Conservation (phyloP, 148 eudicot genomes). For the Chenopodium formosanum region DNA sequence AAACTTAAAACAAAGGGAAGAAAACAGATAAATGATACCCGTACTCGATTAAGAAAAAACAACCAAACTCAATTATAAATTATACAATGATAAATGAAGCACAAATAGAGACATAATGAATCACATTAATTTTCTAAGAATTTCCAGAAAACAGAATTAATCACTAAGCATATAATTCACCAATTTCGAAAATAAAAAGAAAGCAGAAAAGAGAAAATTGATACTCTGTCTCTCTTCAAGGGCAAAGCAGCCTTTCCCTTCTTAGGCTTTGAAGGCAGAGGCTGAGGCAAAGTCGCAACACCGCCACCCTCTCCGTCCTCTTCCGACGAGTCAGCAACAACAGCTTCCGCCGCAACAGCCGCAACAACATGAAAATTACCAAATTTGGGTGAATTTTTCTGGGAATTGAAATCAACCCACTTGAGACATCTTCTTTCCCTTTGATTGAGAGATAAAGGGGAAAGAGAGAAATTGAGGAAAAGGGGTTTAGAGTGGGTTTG, state of each 20-base stretch:
- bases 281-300: slow-evolving; percentile 29
- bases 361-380: slow-evolving; percentile 33
- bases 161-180: background rate
- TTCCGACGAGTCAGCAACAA: slow-evolving; percentile 37
- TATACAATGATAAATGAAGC: no score
- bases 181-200: background rate
- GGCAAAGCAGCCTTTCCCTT: slow-evolving; percentile 92
- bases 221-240: slow-evolving; percentile 83
- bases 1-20: no score
- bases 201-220: slow-evolving; percentile 2
- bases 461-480: slow-evolving; percentile 31
- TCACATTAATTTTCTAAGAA: no score
- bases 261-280: slow-evolving; percentile 52
- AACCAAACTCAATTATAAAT: no score
- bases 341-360: slow-evolving; percentile 63
- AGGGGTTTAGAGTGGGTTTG: slow-evolving; percentile 34
- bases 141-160: slow-evolving; percentile 1
- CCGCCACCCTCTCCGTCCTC: slow-evolving; percentile 34
- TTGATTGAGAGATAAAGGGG: slow-evolving; percentile 36
- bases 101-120: no score
- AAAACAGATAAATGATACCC: no score
- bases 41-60: no score
- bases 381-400: slow-evolving; percentile 20
- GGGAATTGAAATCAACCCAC: slow-evolving; percentile 29
- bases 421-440: slow-evolving; percentile 29